phyloP scores from a whole-genome alignment of 768 basidiomycete species.

The Mycena albidolilacea region DNA sequence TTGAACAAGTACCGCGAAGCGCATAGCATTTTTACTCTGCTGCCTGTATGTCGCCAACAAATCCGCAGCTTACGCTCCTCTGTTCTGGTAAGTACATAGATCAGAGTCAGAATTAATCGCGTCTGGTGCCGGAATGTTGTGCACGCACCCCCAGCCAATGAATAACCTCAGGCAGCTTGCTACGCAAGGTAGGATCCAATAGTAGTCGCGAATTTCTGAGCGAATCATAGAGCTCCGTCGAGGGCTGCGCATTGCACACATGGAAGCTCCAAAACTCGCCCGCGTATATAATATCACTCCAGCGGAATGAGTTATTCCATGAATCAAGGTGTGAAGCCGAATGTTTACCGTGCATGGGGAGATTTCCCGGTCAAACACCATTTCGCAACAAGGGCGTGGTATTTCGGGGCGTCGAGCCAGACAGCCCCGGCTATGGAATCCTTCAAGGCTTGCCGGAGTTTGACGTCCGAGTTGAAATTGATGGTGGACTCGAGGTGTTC shows the following conservation, averaged over 20 bases:
- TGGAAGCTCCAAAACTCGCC: slow-evolving; percentile 21
- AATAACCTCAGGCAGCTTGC: neutral
- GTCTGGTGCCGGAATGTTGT: neutral
- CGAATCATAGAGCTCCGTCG: slow-evolving; percentile 8
- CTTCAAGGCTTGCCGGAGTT: neutral
- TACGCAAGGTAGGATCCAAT: slow-evolving; percentile 5
- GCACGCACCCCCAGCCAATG: slow-evolving; percentile 16
- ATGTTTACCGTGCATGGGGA: no score
- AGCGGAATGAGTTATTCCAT: no score
- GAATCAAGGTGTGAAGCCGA: no score
- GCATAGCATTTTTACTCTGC: neutral
- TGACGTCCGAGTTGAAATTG: neutral
- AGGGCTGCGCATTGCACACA: slow-evolving; percentile 6
- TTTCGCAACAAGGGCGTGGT: slow-evolving; percentile 4
- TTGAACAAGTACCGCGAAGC: no score
- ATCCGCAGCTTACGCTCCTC: neutral
- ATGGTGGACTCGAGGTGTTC: neutral
- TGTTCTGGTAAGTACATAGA: neutral
- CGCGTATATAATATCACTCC: slow-evolving; percentile 12
- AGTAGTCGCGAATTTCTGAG: slow-evolving; percentile 7
- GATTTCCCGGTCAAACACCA: slow-evolving; percentile 16
- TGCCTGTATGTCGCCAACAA: neutral
- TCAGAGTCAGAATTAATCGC: neutral
- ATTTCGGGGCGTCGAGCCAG: neutral
- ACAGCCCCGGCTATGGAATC: neutral